These are phyloP conservation scores for Parathielavia appendiculata DNA, from an alignment of 495 filamentous ascomycete genomes.

Conservation along the genomic window DNA sequence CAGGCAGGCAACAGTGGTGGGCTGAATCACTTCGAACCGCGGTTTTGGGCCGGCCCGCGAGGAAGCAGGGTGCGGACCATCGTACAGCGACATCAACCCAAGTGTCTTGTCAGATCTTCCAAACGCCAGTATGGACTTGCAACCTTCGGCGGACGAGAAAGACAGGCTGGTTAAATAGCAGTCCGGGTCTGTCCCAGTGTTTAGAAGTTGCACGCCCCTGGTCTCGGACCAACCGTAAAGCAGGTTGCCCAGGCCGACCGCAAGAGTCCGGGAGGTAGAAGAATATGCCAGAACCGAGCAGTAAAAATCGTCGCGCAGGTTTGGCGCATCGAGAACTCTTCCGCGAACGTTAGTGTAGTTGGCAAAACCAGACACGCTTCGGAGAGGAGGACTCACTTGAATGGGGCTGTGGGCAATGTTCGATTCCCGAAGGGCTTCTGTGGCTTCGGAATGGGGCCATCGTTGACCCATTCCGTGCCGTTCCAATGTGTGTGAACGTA, in stretches of 20 bases:
- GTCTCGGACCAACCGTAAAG: constrained; percentile 88
- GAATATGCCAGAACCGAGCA: constrained; percentile 89
- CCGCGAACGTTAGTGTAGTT: constrained; percentile 22
- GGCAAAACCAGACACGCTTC: background rate
- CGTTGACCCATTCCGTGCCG: constrained; percentile 55
- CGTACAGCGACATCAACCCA: constrained; percentile 49
- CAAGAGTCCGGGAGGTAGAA: constrained; percentile 63
- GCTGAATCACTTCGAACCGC: constrained; percentile 70
- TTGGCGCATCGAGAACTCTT: constrained; percentile 79
- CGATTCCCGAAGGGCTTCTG: constrained; percentile 23
- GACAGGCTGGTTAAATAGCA: constrained; percentile 70
- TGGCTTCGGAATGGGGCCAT: constrained; percentile 35
- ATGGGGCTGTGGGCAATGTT: constrained; percentile 63
- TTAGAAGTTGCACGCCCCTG: constrained; percentile 47
- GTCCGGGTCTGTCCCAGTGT: constrained; percentile 34
- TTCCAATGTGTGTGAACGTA: constrained; percentile 45
- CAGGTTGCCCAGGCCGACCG: constrained; percentile 71
- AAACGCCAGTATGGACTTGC: constrained; percentile 76
- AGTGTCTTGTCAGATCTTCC: constrained; percentile 65
- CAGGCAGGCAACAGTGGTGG: constrained; percentile 67
- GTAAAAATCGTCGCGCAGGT: constrained; percentile 89
- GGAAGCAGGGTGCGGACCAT: constrained; percentile 22
- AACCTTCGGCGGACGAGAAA: constrained; percentile 77
- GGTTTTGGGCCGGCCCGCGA: constrained; percentile 31
- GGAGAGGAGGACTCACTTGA: constrained; percentile 54